Conservation (phyloP, 2,329 filamentous ascomycete genomes). For the Cladosporium sp. region DNA sequence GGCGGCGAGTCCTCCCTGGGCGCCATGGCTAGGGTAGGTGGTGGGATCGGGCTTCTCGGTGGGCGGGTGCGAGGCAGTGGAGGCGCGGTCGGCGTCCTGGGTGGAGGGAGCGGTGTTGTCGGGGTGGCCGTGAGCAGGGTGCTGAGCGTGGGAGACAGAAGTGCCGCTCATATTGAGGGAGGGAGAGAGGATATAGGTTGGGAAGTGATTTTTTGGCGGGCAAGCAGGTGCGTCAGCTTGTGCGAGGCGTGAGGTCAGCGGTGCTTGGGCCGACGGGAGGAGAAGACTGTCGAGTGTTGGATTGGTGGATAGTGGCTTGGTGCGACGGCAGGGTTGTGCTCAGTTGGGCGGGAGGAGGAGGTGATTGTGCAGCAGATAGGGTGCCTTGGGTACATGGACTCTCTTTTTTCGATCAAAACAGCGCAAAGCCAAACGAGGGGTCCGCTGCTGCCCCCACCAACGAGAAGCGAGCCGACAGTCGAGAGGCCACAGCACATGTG, state of each 20-base stretch:
- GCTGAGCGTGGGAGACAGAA: conserved; percentile 19
- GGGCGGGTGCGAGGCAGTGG: conserved; percentile 36
- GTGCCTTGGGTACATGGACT: no score
- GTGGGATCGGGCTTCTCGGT: conserved; percentile 36
- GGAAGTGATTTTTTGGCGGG: conserved; percentile 3
- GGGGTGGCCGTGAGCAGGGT: conserved; percentile 30
- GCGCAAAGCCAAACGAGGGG: not conserved
- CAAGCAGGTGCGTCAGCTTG: conserved; percentile 13
- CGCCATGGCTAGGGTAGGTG: conserved; percentile 36
- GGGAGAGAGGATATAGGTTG: not conserved
- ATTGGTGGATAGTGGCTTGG: conserved; percentile 5
- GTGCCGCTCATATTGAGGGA: conserved; percentile 15
- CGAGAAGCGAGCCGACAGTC: not conserved
- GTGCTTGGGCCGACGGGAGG: conserved; percentile 7
- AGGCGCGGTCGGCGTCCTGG: conserved; percentile 30
- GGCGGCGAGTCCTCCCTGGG: conserved; percentile 52
- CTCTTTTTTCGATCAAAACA: not conserved
- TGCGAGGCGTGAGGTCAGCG: conserved; percentile 12
- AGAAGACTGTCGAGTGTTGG: not conserved
- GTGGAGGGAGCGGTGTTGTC: conserved; percentile 30
- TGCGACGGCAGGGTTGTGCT: conserved; percentile 5
- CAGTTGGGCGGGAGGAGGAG: not conserved
- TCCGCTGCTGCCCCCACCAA: not conserved
- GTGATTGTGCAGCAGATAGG: not conserved
- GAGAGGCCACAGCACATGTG: not conserved